Conservation (phyloP, 306 rosid genomes). For the Mimosa bimucronata region DNA sequence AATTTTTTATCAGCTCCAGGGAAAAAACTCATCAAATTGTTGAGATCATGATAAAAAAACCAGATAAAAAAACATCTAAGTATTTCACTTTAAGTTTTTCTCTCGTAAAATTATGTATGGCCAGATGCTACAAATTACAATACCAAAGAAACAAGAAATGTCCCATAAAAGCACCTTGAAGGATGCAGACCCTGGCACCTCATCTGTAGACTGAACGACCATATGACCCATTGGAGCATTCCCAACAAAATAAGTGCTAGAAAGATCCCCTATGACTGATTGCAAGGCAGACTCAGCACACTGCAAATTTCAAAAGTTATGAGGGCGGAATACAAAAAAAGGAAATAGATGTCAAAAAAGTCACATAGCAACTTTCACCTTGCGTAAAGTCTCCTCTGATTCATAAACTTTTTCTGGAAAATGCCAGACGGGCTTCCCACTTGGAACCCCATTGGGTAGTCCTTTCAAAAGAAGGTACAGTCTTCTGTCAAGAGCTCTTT, state of each 20-base stretch:
- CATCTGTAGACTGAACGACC: constrained; percentile 58
- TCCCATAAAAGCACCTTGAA: constrained; percentile 59
- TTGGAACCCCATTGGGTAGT: constrained; percentile 55
- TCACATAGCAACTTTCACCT: constrained; percentile 49
- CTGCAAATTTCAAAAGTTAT: constrained; percentile 46
- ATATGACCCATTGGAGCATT: constrained; percentile 94
- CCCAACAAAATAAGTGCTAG: constrained; percentile 89
- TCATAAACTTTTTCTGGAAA: constrained; percentile 82
- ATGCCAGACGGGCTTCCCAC: constrained; percentile 76
- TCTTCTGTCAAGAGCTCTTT: constrained; percentile 91
- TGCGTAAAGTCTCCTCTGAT: constrained; percentile 78
- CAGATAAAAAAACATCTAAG: not conserved
- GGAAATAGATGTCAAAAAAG: constrained; percentile 10
- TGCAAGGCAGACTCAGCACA: constrained; percentile 87
- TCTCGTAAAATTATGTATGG: not conserved
- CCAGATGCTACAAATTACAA: not conserved
- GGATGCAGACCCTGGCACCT: constrained; percentile 44
- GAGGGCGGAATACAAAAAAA: not conserved
- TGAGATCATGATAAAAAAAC: not conserved
- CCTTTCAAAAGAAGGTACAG: constrained; percentile 81
- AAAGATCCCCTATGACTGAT: constrained; percentile 80
- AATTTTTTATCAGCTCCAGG: not conserved
- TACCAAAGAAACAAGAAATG: not conserved
- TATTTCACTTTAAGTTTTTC: not conserved
- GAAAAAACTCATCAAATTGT: not conserved